These are phyloP conservation scores for Hsuehochloa calcarea DNA, from an alignment of 176 grass and related monocot species.

Conservation along the genomic window DNA sequence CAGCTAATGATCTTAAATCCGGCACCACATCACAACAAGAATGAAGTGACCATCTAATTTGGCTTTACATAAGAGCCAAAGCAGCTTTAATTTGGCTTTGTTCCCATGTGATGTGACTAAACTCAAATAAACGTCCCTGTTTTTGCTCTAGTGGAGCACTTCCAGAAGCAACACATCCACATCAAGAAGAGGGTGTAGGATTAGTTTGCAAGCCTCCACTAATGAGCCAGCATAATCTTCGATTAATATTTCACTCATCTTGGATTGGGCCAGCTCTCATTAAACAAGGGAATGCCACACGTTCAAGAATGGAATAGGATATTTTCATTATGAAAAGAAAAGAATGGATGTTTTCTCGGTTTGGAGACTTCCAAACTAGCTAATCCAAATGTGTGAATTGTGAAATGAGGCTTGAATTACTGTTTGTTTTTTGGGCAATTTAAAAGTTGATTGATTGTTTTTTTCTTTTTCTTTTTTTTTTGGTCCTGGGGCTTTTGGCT, in stretches of 20 bases:
- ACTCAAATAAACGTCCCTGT: slow-evolving; percentile 37
- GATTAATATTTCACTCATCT: slow-evolving; percentile 22
- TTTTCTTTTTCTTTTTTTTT: too few relatives aligned
- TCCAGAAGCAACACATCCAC: slow-evolving; percentile 37
- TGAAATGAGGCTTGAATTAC: background rate
- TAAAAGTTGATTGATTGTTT: slow-evolving; percentile 28
- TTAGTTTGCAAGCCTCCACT: slow-evolving; percentile 60
- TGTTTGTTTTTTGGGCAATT: background rate
- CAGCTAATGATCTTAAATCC: slow-evolving; percentile 1
- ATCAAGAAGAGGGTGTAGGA: slow-evolving; percentile 35
- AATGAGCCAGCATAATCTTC: slow-evolving; percentile 31
- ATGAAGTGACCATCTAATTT: slow-evolving; percentile 45
- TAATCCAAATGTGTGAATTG: background rate
- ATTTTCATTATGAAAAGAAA: background rate
- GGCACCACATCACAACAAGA: slow-evolving; percentile 9
- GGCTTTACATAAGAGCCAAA: slow-evolving; percentile 34
- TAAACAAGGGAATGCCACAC: slow-evolving; percentile 33
- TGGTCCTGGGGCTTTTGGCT: slow-evolving; percentile 18
- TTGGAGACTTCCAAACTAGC: slow-evolving; percentile 1
- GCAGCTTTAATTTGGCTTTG: slow-evolving; percentile 4
- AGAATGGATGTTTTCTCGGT: background rate
- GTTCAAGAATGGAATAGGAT: slow-evolving; percentile 12
- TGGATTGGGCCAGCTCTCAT: slow-evolving; percentile 27
- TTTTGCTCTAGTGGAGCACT: slow-evolving; percentile 48
- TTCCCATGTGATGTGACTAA: slow-evolving; percentile 42